phyloP scores from a whole-genome alignment of 768 basidiomycete species.

The Lyophyllum shimeji region DNA sequence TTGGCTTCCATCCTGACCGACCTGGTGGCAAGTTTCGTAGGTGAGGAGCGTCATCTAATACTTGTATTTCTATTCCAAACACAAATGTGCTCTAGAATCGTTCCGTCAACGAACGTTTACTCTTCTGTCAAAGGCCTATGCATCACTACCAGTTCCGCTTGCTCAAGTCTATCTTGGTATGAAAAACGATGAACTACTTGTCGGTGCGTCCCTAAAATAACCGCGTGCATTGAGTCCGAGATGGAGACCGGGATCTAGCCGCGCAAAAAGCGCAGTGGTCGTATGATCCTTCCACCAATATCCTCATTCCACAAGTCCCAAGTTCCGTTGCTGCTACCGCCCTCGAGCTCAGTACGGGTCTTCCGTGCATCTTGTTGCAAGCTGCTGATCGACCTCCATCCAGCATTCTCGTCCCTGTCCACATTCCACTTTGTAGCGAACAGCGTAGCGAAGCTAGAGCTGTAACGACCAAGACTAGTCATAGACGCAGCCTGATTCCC shows the following conservation, averaged over 20 bases:
- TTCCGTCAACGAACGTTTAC: constrained; percentile 59
- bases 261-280: constrained; percentile 48
- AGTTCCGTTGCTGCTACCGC: constrained; percentile 1
- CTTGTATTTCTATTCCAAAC: background rate
- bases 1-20: constrained; percentile 43
- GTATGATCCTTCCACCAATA: constrained; percentile 45
- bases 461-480: constrained; percentile 14
- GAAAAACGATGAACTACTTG: constrained; percentile 34
- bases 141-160: constrained; percentile 52
- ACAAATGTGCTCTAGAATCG: constrained; percentile 36
- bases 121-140: constrained; percentile 64
- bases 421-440: constrained; percentile 52
- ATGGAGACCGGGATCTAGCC: constrained; percentile 26
- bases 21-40: constrained; percentile 50
- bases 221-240: background rate
- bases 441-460: constrained; percentile 52
- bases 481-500: background rate
- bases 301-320: constrained; percentile 38
- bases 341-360: constrained; percentile 10
- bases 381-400: background rate
- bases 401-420: constrained; percentile 44
- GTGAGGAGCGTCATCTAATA: constrained; percentile 34
- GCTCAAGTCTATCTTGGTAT: constrained; percentile 61
- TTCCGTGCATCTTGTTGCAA: background rate
- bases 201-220: constrained; percentile 26